phyloP scores from a whole-genome alignment of 2,329 filamentous ascomycete genomes.

The Fusarium ambrosium region DNA sequence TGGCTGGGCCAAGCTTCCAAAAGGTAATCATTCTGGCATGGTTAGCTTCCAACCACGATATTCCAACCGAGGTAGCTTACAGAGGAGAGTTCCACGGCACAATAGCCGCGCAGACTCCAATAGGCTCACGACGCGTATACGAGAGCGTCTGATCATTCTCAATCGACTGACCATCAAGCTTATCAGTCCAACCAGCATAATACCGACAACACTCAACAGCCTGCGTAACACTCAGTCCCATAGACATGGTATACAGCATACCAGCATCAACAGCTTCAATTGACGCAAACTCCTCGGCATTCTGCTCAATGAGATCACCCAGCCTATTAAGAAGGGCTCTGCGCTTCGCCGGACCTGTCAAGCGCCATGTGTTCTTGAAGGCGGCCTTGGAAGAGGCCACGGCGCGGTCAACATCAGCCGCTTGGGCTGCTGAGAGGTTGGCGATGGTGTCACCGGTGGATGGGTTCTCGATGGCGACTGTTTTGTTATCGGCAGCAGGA shows the following conservation, averaged over 20 bases:
- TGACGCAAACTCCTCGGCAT: slow-evolving; percentile 56
- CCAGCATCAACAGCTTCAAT: slow-evolving; percentile 78
- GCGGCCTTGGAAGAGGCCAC: slow-evolving; percentile 2
- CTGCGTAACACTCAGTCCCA: slow-evolving; percentile 27
- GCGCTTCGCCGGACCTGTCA: neutral
- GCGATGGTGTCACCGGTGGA: slow-evolving; percentile 1
- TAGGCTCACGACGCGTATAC: slow-evolving; percentile 67
- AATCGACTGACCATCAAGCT: slow-evolving; percentile 13
- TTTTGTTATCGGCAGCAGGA: neutral
- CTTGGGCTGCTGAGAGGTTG: slow-evolving; percentile 6
- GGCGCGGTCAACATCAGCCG: slow-evolving; percentile 1
- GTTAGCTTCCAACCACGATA: neutral
- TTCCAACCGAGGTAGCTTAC: neutral
- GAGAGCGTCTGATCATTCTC: slow-evolving; percentile 4
- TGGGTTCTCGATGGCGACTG: slow-evolving; percentile 8
- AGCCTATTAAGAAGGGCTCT: slow-evolving; percentile 71
- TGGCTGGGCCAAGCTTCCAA: slow-evolving; percentile 74
- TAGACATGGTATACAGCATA: slow-evolving; percentile 34
- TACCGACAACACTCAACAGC: slow-evolving; percentile 29
- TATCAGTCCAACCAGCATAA: slow-evolving; percentile 24
- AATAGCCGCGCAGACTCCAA: slow-evolving; percentile 78
- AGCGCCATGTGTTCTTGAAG: slow-evolving; percentile 3
- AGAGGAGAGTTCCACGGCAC: slow-evolving; percentile 82
- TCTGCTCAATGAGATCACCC: slow-evolving; percentile 71
- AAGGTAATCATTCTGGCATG: slow-evolving; percentile 26